A percentile compares a stretch with the other conserved stretches of the same genome.
Evolutionary conservation across 345 rosid genomes (phyloP).

Genomic region (Combretum micranthum): DNA sequence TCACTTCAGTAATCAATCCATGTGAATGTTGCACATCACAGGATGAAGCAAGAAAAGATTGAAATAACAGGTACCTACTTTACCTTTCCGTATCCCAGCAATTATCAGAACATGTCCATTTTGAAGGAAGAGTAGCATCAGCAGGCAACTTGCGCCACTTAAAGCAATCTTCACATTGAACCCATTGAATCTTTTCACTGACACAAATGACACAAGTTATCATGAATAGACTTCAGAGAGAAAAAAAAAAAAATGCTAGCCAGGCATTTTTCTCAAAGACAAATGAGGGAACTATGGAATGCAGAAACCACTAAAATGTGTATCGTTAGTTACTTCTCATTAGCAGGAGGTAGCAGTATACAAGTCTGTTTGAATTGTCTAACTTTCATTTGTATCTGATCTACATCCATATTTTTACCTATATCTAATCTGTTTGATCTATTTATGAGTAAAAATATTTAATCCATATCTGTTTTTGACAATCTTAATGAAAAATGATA

Average conservation of each 20-base stretch:
- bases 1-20: too few species aligned
- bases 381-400: too few species aligned
- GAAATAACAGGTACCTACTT: not conserved
- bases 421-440: too few species aligned
- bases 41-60: not conserved
- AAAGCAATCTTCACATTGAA: slow-evolving; percentile 61
- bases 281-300: too few species aligned
- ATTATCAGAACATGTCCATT: slow-evolving; percentile 59
- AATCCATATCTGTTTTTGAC: too few species aligned
- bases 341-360: too few species aligned
- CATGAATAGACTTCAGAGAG: not conserved
- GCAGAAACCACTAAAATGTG: too few species aligned
- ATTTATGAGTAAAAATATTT: too few species aligned
- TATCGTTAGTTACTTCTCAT: too few species aligned
- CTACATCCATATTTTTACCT: too few species aligned
- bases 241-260: not conserved
- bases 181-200: slow-evolving; percentile 69
- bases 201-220: slow-evolving; percentile 6
- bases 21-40: not conserved
- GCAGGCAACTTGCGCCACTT: slow-evolving; percentile 74
- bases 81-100: slow-evolving; percentile 73
- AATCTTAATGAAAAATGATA: too few species aligned
- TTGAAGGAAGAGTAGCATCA: slow-evolving; percentile 55
- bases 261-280: not conserved
- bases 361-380: too few species aligned